Percentiles rank a stretch among this genome's conserved stretches.
phyloP scores from a whole-genome alignment of 2,329 filamentous ascomycete species.

The Phyllosticta capitalensis region DNA sequence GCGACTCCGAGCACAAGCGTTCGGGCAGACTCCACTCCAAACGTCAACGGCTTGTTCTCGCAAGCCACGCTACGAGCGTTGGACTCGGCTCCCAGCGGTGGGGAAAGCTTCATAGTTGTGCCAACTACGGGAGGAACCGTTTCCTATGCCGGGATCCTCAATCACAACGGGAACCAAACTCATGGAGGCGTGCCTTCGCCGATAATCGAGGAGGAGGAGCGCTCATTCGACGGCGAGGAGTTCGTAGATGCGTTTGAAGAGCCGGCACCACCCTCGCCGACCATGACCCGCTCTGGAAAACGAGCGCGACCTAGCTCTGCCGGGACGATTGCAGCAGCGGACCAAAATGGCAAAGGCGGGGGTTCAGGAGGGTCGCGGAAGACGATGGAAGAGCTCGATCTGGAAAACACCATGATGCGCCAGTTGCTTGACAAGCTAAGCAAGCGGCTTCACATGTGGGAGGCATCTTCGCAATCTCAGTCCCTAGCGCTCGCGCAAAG shows the following conservation, averaged over 20 bases:
- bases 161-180: constrained; percentile 26
- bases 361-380: constrained; percentile 40
- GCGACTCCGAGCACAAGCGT: constrained; percentile 37
- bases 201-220: constrained; percentile 36
- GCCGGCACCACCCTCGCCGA: constrained; percentile 38
- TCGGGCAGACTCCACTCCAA: constrained; percentile 40
- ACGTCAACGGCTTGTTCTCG: constrained; percentile 76
- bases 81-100: constrained; percentile 43
- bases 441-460: constrained; percentile 83
- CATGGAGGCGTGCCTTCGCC: constrained; percentile 22
- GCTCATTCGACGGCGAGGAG: constrained; percentile 47
- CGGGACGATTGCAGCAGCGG: constrained; percentile 17
- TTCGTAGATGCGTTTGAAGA: constrained; percentile 83
- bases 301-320: constrained; percentile 16
- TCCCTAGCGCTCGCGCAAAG: constrained; percentile 81
- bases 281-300: constrained; percentile 28
- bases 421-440: constrained; percentile 77
- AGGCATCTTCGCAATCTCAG: constrained; percentile 81
- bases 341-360: constrained; percentile 1
- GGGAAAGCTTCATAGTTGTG: constrained; percentile 72
- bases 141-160: constrained; percentile 81
- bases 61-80: constrained; percentile 74
- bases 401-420: constrained; percentile 82
- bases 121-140: constrained; percentile 84
- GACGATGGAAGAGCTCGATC: constrained; percentile 75